A percentile compares a stretch with the other conserved stretches of the same genome.
phyloP scores from a whole-genome alignment of 495 filamentous ascomycete genomes.

The Hypoxylon lenormandii region DNA sequence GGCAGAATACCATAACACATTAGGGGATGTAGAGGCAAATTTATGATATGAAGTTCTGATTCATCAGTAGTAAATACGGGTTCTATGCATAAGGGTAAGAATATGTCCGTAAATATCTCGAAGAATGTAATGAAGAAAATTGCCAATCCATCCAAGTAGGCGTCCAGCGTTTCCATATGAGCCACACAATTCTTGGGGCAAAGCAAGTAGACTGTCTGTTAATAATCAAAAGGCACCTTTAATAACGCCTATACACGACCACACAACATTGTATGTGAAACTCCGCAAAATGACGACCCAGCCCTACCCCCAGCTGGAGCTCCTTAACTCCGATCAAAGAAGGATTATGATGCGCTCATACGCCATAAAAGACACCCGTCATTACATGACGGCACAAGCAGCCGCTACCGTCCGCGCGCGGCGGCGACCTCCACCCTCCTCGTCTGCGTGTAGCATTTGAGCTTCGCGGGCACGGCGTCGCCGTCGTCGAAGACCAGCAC shows the following conservation, averaged over 20 bases:
- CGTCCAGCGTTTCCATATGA: neutral
- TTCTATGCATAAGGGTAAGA: too few relatives aligned
- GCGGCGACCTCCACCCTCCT: constrained; percentile 72
- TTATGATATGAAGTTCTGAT: too few relatives aligned
- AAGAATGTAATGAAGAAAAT: too few relatives aligned
- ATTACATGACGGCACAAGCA: constrained; percentile 68
- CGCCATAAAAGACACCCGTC: constrained; percentile 6
- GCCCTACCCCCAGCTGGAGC: constrained; percentile 12
- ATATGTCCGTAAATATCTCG: too few relatives aligned
- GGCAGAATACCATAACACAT: too few relatives aligned
- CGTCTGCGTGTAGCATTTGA: constrained; percentile 77
- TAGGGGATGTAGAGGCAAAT: too few relatives aligned
- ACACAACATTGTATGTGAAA: neutral
- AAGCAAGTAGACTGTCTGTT: constrained; percentile 2
- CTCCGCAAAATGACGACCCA: constrained; percentile 13
- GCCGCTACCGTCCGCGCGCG: constrained; percentile 67
- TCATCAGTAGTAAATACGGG: too few relatives aligned
- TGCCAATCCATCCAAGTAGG: neutral
- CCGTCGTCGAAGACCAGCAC: constrained; percentile 71
- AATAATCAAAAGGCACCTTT: constrained; percentile 12
- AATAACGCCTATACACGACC: constrained; percentile 20
- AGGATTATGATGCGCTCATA: constrained; percentile 26
- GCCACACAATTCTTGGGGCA: constrained; percentile 3
- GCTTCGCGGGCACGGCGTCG: constrained; percentile 82
- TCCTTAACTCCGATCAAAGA: constrained; percentile 16